Evolutionary conservation across 2,329 filamentous ascomycete species (phyloP), one percentile per base, ranked within the genome.

Genomic region (Ophiosphaerella korrae): DNA sequence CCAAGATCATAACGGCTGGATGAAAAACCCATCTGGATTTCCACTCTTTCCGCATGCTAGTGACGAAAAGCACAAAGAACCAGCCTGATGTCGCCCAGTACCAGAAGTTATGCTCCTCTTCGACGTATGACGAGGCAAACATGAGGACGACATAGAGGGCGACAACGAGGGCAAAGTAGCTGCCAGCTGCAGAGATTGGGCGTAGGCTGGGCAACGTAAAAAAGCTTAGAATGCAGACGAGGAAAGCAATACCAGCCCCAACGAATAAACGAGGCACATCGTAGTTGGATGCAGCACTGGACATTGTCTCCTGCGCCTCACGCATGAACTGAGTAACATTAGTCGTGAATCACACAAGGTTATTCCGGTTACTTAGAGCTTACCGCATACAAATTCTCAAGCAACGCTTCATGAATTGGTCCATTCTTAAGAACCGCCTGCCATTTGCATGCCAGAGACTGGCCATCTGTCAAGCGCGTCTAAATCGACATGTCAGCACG

Each of bases 31-130:
- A 64, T 12, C 53, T 55, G 1, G 18, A 55, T 18, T 53, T 58
- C 63, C 65, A 67, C 26, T 66, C 51, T 42, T 70, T 68, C 3
- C 69, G 71, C 39, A 65, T 57, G 21, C 62, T 66, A 58, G 57
- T 74, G 34, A 78, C 57, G 59, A 79, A 77, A 11, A 85, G 70
- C 50, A 78, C 77, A 48, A 78, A 71, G 38, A 80, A 74, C 89
- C 89, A 95, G 6, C 84, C 82, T 0, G 88, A 86, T 0, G 88
- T 83, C 1, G 85, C 76, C 92, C 93, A 97, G 75, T 99, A 97
- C 94, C 94, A 99, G 71, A 96, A 97, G 61, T 97, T 91, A 42
- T 99, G 94, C 72, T 99, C 94, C 75, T 99, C 94, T 74, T 99
- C 94, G 2, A 99, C 91, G 71, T 94, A 99, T 67, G 92, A 97